phyloP scores from a whole-genome alignment of 176 grass and related monocot genomes.

The Hsuehochloa calcarea region DNA sequence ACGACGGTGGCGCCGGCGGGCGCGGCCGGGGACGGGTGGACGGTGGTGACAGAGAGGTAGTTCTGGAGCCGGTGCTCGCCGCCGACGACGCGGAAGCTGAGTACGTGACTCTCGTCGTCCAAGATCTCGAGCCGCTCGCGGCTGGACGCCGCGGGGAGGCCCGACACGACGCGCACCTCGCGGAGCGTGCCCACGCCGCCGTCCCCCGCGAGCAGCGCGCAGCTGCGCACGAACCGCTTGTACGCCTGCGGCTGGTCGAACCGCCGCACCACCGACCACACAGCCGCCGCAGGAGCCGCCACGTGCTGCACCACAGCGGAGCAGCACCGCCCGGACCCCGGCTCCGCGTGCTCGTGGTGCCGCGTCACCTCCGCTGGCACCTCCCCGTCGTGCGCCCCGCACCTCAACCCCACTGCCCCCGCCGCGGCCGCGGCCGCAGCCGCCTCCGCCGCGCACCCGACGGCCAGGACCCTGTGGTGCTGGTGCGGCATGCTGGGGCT shows the following conservation, averaged over 20 bases:
- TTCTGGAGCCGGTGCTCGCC: conserved; percentile 89
- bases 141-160: conserved; percentile 78
- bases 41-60: conserved; percentile 87
- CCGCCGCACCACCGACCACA: conserved; percentile 91
- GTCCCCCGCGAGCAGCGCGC: conserved; percentile 68
- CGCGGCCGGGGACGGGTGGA: conserved; percentile 56
- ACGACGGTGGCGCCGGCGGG: conserved; percentile 64
- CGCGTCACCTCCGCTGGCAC: conserved; percentile 64
- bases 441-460: conserved; percentile 35
- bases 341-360: conserved; percentile 71
- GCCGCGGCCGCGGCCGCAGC: background rate
- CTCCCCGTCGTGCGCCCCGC: conserved; percentile 46
- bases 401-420: background rate
- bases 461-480: conserved; percentile 32
- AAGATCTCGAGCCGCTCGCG: conserved; percentile 90
- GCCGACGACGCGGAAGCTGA: conserved; percentile 85
- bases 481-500: conserved; percentile 55
- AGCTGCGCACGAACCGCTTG: conserved; percentile 91
- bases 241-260: conserved; percentile 93
- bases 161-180: conserved; percentile 86
- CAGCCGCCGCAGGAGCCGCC: conserved; percentile 61
- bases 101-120: conserved; percentile 89
- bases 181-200: conserved; percentile 87
- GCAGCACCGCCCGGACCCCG: conserved; percentile 62
- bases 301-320: conserved; percentile 81